Evolutionary conservation across 768 basidiomycete genomes (phyloP).

Genomic region (Lactarius deliciosus): DNA sequence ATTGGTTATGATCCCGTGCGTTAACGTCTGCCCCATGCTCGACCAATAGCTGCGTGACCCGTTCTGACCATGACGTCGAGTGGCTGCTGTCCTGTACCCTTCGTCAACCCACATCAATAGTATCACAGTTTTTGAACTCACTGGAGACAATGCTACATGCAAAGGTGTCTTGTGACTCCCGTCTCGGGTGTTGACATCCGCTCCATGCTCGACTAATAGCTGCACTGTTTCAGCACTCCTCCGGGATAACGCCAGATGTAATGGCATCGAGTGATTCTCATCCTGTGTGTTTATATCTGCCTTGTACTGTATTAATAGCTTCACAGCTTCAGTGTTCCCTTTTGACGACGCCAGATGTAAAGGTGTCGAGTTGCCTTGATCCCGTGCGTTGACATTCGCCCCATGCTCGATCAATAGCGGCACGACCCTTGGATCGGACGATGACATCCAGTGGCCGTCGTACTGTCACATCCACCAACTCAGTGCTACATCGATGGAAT

Average conservation of each 20-base stretch:
- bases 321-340: not conserved
- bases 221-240: too few species aligned
- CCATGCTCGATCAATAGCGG: not conserved
- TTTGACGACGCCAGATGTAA: not conserved
- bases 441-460: not conserved
- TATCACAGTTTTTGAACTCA: too few species aligned
- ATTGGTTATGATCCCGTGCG: not conserved
- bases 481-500: not conserved
- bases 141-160: too few species aligned
- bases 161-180: too few species aligned
- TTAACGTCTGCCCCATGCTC: not conserved
- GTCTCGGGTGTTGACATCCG: too few species aligned
- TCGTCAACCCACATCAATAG: too few species aligned
- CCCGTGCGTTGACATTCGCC: not conserved
- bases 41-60: not conserved
- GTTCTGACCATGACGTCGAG: too few species aligned
- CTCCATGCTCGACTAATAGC: too few species aligned
- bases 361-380: not conserved
- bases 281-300: too few species aligned
- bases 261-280: too few species aligned
- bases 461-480: not conserved
- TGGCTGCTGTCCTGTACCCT: too few species aligned
- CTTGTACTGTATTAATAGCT: not conserved
- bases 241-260: too few species aligned
- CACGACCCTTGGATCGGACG: not conserved